phyloP scores from a whole-genome alignment of 306 rosid genomes.

The Vicia faba region DNA sequence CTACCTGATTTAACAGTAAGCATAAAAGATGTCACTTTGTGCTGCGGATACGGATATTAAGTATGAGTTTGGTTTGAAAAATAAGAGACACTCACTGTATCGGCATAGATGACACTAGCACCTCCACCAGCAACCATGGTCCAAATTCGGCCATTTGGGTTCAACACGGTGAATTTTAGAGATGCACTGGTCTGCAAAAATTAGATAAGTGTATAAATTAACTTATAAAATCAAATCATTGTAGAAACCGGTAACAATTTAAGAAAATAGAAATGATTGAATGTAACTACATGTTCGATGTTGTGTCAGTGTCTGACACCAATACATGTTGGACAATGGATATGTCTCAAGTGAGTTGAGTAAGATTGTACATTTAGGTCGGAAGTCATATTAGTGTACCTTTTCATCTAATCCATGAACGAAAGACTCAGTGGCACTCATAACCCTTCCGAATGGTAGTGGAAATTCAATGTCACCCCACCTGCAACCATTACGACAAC shows the following conservation, averaged over 20 bases:
- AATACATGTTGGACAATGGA: neutral
- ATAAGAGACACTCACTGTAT: constrained; percentile 59
- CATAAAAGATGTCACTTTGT: constrained; percentile 4
- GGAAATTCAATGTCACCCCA: constrained; percentile 91
- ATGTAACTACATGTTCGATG: neutral
- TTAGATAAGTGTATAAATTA: constrained; percentile 7
- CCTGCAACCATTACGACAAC: constrained; percentile 50
- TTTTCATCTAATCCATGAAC: constrained; percentile 91
- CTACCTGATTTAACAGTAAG: constrained; percentile 60
- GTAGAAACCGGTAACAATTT: neutral
- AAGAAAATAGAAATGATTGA: neutral
- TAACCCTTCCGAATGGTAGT: constrained; percentile 93
- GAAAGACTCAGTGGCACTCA: constrained; percentile 80
- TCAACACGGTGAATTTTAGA: constrained; percentile 89
- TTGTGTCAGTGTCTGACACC: neutral
- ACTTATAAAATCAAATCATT: constrained; percentile 1
- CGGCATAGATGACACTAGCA: constrained; percentile 96
- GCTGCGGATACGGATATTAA: constrained; percentile 29
- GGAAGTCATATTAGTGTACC: constrained; percentile 50
- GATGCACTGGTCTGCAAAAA: constrained; percentile 90
- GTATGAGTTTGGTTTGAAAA: constrained; percentile 26
- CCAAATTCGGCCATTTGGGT: constrained; percentile 94
- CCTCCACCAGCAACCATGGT: constrained; percentile 99
- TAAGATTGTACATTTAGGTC: constrained; percentile 11
- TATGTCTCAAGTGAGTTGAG: constrained; percentile 12